A percentile compares a stretch with the other conserved stretches of the same genome.
These are phyloP conservation scores for Rhodotorula mucilaginosa DNA, from an alignment of 1,284 basidiomycete genomes.

Conservation along the genomic window DNA sequence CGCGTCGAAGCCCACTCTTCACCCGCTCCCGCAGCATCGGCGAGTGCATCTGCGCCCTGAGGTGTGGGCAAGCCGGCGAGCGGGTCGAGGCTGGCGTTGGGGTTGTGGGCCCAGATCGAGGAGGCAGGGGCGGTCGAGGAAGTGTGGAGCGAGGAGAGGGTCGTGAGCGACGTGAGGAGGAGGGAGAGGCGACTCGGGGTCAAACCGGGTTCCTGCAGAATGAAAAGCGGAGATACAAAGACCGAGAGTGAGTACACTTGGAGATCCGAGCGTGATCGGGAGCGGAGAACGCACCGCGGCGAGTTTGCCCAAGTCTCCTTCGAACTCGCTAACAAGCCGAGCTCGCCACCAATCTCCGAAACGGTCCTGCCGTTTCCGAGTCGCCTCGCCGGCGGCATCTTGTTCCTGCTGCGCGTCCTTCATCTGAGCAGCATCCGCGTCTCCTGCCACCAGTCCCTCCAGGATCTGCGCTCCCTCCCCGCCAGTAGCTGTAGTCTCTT, in stretches of 20 bases:
- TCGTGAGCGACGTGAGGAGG: conserved; percentile 38
- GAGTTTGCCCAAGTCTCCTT: conserved; percentile 33
- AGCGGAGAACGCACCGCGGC: conserved; percentile 25
- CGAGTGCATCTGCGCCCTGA: conserved; percentile 5
- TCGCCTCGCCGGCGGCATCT: background rate
- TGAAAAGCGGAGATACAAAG: rapidly evolving
- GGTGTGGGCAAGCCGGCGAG: conserved; percentile 22
- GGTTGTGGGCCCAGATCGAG: conserved; percentile 38
- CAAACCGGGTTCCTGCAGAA: conserved; percentile 36
- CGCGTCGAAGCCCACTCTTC: conserved; percentile 34
- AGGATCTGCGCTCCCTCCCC: conserved; percentile 10
- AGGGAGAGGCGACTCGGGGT: conserved; percentile 34
- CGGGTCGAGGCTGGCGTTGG: conserved; percentile 32
- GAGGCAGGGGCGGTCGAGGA: conserved; percentile 21
- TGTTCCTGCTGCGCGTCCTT: conserved; percentile 3
- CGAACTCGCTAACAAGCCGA: conserved; percentile 37
- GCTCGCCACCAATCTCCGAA: conserved; percentile 41
- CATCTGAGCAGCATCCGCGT: conserved; percentile 9
- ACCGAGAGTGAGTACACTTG: background rate
- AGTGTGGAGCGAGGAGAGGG: conserved; percentile 38
- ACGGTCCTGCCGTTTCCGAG: conserved; percentile 13
- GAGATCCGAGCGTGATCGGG: too few species aligned
- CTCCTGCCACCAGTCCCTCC: conserved; percentile 24
- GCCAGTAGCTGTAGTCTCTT: background rate
- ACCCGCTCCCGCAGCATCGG: background rate